phyloP scores from a whole-genome alignment of 2,329 filamentous ascomycete species.

The Ophiostoma angusticollis region DNA sequence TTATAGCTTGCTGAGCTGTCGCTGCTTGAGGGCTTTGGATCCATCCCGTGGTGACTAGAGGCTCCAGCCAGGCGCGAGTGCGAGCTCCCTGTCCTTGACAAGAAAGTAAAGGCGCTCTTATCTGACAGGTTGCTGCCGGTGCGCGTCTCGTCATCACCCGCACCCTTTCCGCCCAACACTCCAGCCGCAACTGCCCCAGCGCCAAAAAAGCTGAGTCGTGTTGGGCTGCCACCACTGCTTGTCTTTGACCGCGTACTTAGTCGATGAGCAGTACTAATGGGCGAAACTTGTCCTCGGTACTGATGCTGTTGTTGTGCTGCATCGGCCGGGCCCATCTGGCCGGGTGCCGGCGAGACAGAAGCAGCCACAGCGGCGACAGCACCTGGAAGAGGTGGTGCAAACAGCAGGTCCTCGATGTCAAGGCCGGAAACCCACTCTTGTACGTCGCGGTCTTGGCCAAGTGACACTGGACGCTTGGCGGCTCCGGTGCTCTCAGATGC shows the following conservation, averaged over 20 bases:
- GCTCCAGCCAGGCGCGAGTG: conserved; percentile 24
- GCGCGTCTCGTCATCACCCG: conserved; percentile 33
- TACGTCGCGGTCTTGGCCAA: conserved; percentile 36
- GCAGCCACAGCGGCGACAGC: conserved; percentile 6
- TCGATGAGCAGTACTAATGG: conserved; percentile 20
- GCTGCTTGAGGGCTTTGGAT: conserved; percentile 13
- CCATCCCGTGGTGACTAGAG: background rate
- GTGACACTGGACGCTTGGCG: background rate
- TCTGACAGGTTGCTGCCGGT: conserved; percentile 47
- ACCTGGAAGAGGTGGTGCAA: conserved; percentile 23
- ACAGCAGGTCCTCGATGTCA: conserved; percentile 39
- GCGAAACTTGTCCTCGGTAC: conserved; percentile 24
- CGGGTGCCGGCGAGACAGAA: conserved; percentile 3
- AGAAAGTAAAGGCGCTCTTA: conserved; percentile 31
- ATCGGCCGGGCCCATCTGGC: background rate
- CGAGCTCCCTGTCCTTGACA: conserved; percentile 13
- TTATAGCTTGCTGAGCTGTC: conserved; percentile 9
- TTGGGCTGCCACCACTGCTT: conserved; percentile 16
- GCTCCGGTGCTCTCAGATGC: conserved; percentile 5
- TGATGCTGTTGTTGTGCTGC: background rate
- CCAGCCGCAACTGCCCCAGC: background rate
- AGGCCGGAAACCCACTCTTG: conserved; percentile 46
- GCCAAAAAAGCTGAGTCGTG: conserved; percentile 8
- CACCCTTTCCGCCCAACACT: conserved; percentile 2
- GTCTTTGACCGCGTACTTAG: conserved; percentile 21